Percentiles rank a stretch among this genome's conserved stretches.
Evolutionary conservation across 495 filamentous ascomycete species (phyloP).

Genomic region (Penicillium pancosmium): DNA sequence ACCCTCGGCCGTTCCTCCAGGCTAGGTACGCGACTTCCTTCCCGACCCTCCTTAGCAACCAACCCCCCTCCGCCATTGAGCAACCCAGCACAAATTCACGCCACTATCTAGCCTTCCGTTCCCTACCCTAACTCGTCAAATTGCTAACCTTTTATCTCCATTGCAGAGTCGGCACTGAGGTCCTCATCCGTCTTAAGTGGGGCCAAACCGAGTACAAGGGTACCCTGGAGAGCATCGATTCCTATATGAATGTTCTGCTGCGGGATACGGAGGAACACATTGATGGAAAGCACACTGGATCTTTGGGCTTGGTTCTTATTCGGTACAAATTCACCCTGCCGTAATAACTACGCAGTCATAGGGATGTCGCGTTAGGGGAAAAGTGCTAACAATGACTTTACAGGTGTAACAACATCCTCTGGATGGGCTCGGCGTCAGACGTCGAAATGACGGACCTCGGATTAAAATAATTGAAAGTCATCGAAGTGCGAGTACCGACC

Average conservation of each 20-base stretch:
- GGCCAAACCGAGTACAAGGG: slow-evolving; percentile 96
- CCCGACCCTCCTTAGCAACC: slow-evolving; percentile 7
- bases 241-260: slow-evolving; percentile 98
- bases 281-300: slow-evolving; percentile 81
- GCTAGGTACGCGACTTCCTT: slow-evolving; percentile 62
- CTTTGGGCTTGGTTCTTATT: slow-evolving; percentile 88
- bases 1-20: slow-evolving; percentile 88
- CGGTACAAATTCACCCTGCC: slow-evolving; percentile 54
- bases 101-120: not conserved
- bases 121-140: not conserved
- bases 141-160: slow-evolving; percentile 12
- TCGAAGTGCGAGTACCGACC: not conserved
- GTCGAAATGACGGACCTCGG: slow-evolving; percentile 60
- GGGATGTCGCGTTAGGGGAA: too few relatives aligned
- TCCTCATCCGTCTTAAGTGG: slow-evolving; percentile 95
- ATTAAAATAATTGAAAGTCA: slow-evolving; percentile 35
- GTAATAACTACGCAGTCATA: not conserved
- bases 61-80: not conserved
- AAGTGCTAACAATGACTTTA: slow-evolving; percentile 23
- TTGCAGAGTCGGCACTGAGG: slow-evolving; percentile 79
- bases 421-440: slow-evolving; percentile 68
- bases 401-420: slow-evolving; percentile 95
- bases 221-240: slow-evolving; percentile 86
- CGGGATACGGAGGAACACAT: slow-evolving; percentile 88
- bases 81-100: not conserved